Conservation (phyloP, 306 rosid genomes). For the Corylus avellana region DNA sequence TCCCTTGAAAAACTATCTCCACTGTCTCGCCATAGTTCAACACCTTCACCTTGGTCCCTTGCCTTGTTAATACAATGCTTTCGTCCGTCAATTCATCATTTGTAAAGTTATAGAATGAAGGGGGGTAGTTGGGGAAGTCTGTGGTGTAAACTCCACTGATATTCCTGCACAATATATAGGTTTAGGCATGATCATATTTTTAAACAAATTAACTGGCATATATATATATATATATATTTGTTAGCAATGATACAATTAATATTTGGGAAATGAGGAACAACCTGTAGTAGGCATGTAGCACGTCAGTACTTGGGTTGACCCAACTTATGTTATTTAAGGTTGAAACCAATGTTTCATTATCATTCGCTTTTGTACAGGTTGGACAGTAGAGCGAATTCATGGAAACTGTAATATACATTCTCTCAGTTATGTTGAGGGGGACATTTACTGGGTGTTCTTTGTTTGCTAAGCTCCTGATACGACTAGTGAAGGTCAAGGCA, state of each 20-base stretch:
- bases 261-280: slow-evolving; percentile 15
- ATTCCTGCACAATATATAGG: slow-evolving; percentile 18
- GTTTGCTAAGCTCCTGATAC: slow-evolving; percentile 37
- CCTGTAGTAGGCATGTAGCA: slow-evolving; percentile 53
- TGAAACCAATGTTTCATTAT: slow-evolving; percentile 29
- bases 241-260: too few relatives aligned
- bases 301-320: slow-evolving; percentile 26
- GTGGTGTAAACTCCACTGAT: slow-evolving; percentile 32
- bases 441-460: not conserved
- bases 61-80: slow-evolving; percentile 6
- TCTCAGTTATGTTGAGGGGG: too few relatives aligned
- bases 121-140: slow-evolving; percentile 36
- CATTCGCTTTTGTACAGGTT: slow-evolving; percentile 36
- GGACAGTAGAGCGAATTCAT: slow-evolving; percentile 33
- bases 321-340: slow-evolving; percentile 56
- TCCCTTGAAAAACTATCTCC: slow-evolving; percentile 52
- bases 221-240: too few relatives aligned
- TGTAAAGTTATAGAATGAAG: slow-evolving; percentile 37
- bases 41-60: slow-evolving; percentile 33
- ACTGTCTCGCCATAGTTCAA: slow-evolving; percentile 35
- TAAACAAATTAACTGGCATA: too few relatives aligned
- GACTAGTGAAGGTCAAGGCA: slow-evolving; percentile 22
- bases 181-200: not conserved
- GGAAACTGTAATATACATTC: slow-evolving; percentile 13
- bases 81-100: slow-evolving; percentile 20